Percentiles rank a stretch among this genome's conserved stretches.
Conservation (phyloP, 768 basidiomycete species). For the Gymnopilus junonius region DNA sequence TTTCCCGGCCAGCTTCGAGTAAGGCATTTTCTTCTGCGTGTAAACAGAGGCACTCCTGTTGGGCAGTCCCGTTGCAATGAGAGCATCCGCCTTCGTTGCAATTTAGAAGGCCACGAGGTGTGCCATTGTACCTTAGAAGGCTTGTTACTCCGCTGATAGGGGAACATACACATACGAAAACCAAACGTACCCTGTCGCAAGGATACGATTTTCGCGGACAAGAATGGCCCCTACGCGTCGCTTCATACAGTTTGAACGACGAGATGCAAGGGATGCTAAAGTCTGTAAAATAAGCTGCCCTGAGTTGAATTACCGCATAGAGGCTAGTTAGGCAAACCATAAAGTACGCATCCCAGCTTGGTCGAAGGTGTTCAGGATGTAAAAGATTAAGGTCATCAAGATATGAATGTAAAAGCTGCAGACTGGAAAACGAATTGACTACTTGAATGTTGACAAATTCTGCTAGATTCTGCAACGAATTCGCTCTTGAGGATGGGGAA, state of each 20-base stretch:
- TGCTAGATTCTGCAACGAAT: slow-evolving; percentile 37
- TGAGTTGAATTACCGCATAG: neutral
- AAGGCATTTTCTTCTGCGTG: slow-evolving; percentile 99
- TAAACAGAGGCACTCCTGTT: slow-evolving; percentile 86
- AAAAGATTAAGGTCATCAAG: slow-evolving; percentile 72
- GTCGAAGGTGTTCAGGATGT: slow-evolving; percentile 77
- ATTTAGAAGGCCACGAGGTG: slow-evolving; percentile 86
- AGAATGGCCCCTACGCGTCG: slow-evolving; percentile 93
- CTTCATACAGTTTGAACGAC: slow-evolving; percentile 96
- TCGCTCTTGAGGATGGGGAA: slow-evolving; percentile 11
- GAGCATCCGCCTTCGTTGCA: slow-evolving; percentile 92
- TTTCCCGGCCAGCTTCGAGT: slow-evolving; percentile 90
- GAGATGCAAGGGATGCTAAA: slow-evolving; percentile 87
- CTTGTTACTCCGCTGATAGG: slow-evolving; percentile 1
- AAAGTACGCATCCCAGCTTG: slow-evolving; percentile 96
- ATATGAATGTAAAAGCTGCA: slow-evolving; percentile 60
- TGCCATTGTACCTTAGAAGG: slow-evolving; percentile 85
- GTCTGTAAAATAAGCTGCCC: slow-evolving; percentile 49
- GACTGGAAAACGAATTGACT: slow-evolving; percentile 62
- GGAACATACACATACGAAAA: neutral
- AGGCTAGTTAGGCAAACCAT: slow-evolving; percentile 62
- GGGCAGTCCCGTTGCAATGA: slow-evolving; percentile 66
- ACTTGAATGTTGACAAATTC: slow-evolving; percentile 65
- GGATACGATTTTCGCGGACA: slow-evolving; percentile 80
- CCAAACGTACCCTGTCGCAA: slow-evolving; percentile 71